Base-by-base conservation (phyloP, 2,329 filamentous ascomycete species). In the Coniosporium uncinatum region DNA sequence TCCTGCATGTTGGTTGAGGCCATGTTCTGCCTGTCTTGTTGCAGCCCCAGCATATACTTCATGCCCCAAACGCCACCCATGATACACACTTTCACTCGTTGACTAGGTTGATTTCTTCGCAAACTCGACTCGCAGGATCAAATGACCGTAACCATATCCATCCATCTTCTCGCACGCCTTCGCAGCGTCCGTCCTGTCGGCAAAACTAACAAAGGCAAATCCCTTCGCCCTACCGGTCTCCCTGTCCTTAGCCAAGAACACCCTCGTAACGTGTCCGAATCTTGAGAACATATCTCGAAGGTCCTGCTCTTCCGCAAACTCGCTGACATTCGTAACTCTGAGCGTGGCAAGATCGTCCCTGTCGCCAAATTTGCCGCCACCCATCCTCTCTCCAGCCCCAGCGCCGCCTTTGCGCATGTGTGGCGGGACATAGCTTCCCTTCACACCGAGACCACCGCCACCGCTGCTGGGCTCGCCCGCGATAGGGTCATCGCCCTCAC, bases 81-180 rank as follows among this genome's bases (percentile, higher is more conserved):
- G 22, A 16, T 8, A n/a, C 31, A 32, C 5, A 42, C 33, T 8
- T 13, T 27, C 16, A 31, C 27, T 40, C n/a, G n/a, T n/a, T n/a
- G n/a, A n/a, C 42, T 46, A 63, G 43, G 60, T 64, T 39, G 60
- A 55, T 62, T 75, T 75, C 67, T 91, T 93, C 52, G 87, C 86
- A 67, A 93, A 93, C 71, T 93, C 87, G 51, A 93, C 87, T 62
- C 85, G 78, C 57, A 93, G 69, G 63, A 93, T 93, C 56, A 93
- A 75, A 71, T 93, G 87, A 66, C 86, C 85, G 73, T 88, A 91
- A 69, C 87, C 87, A 52, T 5, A 96, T 58, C 93, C 93, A 69
- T 98, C 93, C 88, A 98, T 91, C 79, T 95, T 96, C 71, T 85
- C 84, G 71, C 88, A 95, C 32, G 93, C 93, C 72, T 85, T 87